Evolutionary conservation across 257 asterid species (phyloP), one percentile per base, ranked within the genome.

Genomic region (Solanum pinnatisectum): DNA sequence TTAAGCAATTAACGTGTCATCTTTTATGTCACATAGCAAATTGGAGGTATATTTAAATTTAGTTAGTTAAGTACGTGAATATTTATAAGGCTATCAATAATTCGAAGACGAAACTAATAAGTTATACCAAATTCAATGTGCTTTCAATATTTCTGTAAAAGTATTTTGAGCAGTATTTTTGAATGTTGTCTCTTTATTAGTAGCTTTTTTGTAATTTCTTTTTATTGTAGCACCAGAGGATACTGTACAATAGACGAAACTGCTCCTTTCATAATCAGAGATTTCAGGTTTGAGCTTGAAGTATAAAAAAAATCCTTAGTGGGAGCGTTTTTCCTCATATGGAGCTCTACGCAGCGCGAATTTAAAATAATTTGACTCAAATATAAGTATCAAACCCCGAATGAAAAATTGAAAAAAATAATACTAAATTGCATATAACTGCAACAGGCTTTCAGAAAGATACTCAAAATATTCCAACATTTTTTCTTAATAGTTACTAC

Each of bases 321-420:
- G 20, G 1, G 3, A 52, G 23, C 4, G 0, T 1, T 5, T 52
- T 52, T 52, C 1, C 23, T 52, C 8, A 2, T 15, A 5, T 18
- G 1, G 23, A 7, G 0, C 3, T 15, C 3, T 52, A 52, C 8
- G 1, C 4, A 2, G 0, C 0, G 3, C 3, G 3, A 52, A 52
- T 16, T 52, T 52, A 52, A 52, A 52, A 16, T 52, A 52, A 16
- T 16, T 52, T 16, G 8, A 52, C 1, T 52, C 22, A 3, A 52
- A 52, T 52, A 52, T 52, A 52, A 15, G 0, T 52, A 52, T 16
- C 0, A 16, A 16, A 52, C 0, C 0, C 8, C 63, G 0, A 52
- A 16, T 16, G 0, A 49, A 49, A 16, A 49, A 5, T 15, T 1
- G 0, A 16, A 52, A 16, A 52, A 52, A 16, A 49, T 16, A 52